Base-by-base conservation (phyloP, 805 yeast genomes). In the Kuraishia ogatae region DNA sequence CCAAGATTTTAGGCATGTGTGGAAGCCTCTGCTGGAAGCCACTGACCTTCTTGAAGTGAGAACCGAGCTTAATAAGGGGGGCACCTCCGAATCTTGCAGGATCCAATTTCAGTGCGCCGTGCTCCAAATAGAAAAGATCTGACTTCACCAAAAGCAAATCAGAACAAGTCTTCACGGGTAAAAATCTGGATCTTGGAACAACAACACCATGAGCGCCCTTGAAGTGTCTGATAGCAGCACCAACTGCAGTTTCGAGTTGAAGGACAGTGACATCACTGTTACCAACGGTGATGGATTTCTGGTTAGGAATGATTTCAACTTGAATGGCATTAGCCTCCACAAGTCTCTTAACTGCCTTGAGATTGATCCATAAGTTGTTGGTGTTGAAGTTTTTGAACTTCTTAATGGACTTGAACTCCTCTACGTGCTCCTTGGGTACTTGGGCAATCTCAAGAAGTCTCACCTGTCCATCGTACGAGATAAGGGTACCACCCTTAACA, bases 341-440 rank as follows among this genome's bases (percentile, higher is more conserved):
- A 62, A 94, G 81, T 70, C 92, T 87, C 79, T 94, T 93, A 73
- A 94, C 83, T 39, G 99, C 98, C 69, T 84, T 87, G 71, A 94
- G 81, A 71, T 92, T 90, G 68, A 94, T 91, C 99, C 99, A 94
- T 74, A 94, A 79, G 76, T 94, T 94, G 75, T 94, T 94, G 59
- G 99, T 94, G 81, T 94, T 94, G 82, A 94, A 94, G 78, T 94
- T 91, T 73, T 90, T 93, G 80, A 94, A 94, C 76, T 94, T 94
- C 78, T 96, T 94, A 76, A 94, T 94, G 57, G 96, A 87, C 76
- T 94, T 93, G 81, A 93, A 93, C 69, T 93, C 99, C 77, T 94
- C 98, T 59, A 90, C 93, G 70, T 93, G 98, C 71, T 91, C 97
- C 73, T 92, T 92, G 71, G 98, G 98, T 59, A 93, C 99, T 78